Conservation (phyloP, 225 moss, liverwort and hornwort genomes). For the Neckera pumila region DNA sequence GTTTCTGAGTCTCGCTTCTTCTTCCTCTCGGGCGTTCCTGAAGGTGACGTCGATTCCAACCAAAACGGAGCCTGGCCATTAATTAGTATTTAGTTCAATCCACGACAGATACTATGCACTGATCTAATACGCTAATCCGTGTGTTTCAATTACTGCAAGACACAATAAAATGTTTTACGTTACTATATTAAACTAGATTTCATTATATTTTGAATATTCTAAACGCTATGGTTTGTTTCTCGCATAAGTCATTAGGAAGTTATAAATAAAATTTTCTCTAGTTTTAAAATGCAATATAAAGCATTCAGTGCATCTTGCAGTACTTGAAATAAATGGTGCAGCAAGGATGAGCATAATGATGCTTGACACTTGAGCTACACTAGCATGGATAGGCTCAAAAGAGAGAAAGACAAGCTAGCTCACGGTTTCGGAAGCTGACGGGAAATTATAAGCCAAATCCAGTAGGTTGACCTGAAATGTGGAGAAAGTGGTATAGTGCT, state of each 20-base stretch:
- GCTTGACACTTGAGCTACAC: not conserved
- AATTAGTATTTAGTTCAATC: not conserved
- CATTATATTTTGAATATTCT: not conserved
- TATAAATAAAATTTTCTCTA: not conserved
- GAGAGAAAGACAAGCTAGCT: slow-evolving; percentile 13
- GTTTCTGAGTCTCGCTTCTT: not conserved
- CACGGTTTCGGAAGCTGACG: slow-evolving; percentile 19
- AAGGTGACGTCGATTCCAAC: slow-evolving; percentile 9
- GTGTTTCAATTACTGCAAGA: not conserved
- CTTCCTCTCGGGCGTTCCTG: not conserved
- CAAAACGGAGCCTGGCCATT: slow-evolving; percentile 33
- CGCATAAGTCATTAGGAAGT: not conserved
- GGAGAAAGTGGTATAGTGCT: slow-evolving; percentile 40
- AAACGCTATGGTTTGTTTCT: not conserved
- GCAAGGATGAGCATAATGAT: not conserved
- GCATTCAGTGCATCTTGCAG: not conserved
- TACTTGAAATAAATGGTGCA: not conserved
- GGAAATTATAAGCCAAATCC: slow-evolving; percentile 19
- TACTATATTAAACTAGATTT: not conserved
- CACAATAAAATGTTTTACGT: not conserved
- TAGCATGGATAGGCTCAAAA: not conserved
- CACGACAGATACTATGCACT: not conserved
- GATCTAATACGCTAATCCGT: not conserved
- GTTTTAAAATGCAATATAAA: not conserved
- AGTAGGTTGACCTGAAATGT: slow-evolving; percentile 36